Evolutionary conservation across 2,329 filamentous ascomycete species (phyloP).

Genomic region (Monilinia aucupariae): DNA sequence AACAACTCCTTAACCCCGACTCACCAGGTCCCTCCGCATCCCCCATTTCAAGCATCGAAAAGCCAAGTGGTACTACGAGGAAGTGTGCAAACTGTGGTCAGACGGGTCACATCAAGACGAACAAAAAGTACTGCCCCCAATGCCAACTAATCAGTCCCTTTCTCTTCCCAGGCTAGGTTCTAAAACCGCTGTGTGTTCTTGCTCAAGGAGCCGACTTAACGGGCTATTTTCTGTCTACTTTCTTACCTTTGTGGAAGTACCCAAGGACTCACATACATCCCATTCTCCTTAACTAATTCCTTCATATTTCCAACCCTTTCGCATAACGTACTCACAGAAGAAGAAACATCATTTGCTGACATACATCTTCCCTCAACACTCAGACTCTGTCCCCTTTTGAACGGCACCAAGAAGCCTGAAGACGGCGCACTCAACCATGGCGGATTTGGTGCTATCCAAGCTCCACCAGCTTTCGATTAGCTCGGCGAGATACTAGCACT

Average conservation of each 20-base stretch:
- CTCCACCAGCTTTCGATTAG: conserved; percentile 9
- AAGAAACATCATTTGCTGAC: conserved; percentile 12
- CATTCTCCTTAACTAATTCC: background rate
- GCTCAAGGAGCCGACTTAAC: conserved; percentile 14
- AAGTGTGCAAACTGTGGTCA: conserved; percentile 98
- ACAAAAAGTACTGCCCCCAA: conserved; percentile 70
- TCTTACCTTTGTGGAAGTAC: background rate
- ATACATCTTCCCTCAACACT: conserved; percentile 14
- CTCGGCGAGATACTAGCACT: background rate
- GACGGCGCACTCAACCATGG: conserved; percentile 50
- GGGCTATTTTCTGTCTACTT: background rate
- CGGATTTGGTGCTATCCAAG: conserved; percentile 47
- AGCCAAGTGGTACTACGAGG: conserved; percentile 62
- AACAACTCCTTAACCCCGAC: conserved; percentile 32
- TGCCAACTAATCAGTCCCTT: conserved; percentile 16
- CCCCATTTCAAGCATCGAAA: conserved; percentile 45
- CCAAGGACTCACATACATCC: background rate
- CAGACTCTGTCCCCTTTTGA: conserved; percentile 79
- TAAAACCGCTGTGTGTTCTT: conserved; percentile 15
- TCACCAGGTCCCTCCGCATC: conserved; percentile 40
- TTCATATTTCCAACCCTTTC: background rate
- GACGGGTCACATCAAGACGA: conserved; percentile 97
- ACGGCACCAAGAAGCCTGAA: conserved; percentile 68
- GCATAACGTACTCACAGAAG: background rate
- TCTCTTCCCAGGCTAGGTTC: conserved; percentile 8